Conservation (phyloP, 1,284 basidiomycete genomes). For the Anthracocystis panici-leucophaei region DNA sequence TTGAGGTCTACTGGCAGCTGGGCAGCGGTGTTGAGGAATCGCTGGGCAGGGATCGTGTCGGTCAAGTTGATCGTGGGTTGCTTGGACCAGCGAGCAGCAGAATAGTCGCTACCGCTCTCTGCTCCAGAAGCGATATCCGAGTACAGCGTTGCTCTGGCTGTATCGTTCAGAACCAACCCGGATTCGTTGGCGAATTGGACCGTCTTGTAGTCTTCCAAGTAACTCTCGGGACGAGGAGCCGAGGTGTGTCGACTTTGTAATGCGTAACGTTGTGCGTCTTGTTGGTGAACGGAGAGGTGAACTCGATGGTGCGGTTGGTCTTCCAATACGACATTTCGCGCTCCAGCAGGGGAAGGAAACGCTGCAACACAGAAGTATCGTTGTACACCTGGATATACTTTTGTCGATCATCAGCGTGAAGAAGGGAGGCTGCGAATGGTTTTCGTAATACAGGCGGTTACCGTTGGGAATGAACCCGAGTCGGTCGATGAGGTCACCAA, state of each 20-base stretch:
- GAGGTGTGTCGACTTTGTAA: slow-evolving; percentile 81
- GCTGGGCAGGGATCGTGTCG: slow-evolving; percentile 74
- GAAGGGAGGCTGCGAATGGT: slow-evolving; percentile 89
- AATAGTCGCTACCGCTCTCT: slow-evolving; percentile 76
- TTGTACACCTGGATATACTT: slow-evolving; percentile 76
- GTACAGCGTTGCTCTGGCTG: slow-evolving; percentile 79
- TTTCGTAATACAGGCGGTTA: slow-evolving; percentile 82
- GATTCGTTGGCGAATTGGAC: slow-evolving; percentile 75
- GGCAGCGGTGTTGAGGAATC: slow-evolving; percentile 79
- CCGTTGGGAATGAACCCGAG: slow-evolving; percentile 95
- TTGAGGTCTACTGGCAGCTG: slow-evolving; percentile 84
- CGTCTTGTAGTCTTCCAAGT: slow-evolving; percentile 79
- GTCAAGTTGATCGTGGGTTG: slow-evolving; percentile 72
- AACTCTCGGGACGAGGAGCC: slow-evolving; percentile 85
- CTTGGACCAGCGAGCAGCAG: slow-evolving; percentile 72
- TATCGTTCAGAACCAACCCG: slow-evolving; percentile 71
- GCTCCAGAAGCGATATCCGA: slow-evolving; percentile 88
- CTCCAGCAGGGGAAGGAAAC: slow-evolving; percentile 78
- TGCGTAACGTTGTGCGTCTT: slow-evolving; percentile 77
- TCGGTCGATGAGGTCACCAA: slow-evolving; percentile 88
- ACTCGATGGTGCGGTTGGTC: slow-evolving; percentile 78
- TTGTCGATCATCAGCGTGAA: slow-evolving; percentile 76
- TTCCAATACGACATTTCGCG: slow-evolving; percentile 86
- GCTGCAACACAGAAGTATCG: slow-evolving; percentile 76
- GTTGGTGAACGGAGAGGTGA: slow-evolving; percentile 81